Evolutionary conservation across 2,329 filamentous ascomycete species (phyloP).

Genomic region (Elsinoe ampelina): DNA sequence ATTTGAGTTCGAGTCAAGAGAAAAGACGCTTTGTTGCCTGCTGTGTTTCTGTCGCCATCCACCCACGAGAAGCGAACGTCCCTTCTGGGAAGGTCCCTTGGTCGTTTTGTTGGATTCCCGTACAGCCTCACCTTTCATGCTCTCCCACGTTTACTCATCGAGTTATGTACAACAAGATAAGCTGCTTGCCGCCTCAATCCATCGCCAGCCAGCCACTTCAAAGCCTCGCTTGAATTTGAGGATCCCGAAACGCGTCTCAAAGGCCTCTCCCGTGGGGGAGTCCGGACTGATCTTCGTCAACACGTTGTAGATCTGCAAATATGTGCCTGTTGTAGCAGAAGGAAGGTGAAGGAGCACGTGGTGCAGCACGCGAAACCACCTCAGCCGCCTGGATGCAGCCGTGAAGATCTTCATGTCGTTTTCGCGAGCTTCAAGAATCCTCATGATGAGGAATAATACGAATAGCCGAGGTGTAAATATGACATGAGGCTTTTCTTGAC

Average conservation of each 20-base stretch:
- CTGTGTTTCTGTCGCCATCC: background rate
- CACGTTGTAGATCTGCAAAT: conserved; percentile 1
- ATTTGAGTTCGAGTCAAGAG: background rate
- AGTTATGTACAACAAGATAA: background rate
- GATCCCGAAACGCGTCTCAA: background rate
- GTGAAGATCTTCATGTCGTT: conserved; percentile 2
- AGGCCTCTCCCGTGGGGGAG: background rate
- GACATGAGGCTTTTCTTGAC: background rate
- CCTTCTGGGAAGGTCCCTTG: background rate
- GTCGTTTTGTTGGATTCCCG: no score
- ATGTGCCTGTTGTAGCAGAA: background rate
- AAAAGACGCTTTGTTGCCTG: no score
- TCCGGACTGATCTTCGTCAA: background rate
- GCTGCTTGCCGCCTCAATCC: background rate
- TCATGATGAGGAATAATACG: background rate
- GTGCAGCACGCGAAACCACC: background rate
- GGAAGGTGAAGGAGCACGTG: background rate
- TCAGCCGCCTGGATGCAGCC: background rate
- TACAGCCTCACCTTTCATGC: background rate
- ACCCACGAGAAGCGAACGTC: background rate
- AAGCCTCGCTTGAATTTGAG: background rate
- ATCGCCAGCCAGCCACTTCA: background rate
- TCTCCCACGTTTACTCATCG: no score
- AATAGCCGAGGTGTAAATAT: background rate
- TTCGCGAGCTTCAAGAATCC: background rate